A percentile compares a stretch with the other conserved stretches of the same genome.
Conservation (phyloP, 2,329 filamentous ascomycete species). For the Pyricularia pennisetigena region DNA sequence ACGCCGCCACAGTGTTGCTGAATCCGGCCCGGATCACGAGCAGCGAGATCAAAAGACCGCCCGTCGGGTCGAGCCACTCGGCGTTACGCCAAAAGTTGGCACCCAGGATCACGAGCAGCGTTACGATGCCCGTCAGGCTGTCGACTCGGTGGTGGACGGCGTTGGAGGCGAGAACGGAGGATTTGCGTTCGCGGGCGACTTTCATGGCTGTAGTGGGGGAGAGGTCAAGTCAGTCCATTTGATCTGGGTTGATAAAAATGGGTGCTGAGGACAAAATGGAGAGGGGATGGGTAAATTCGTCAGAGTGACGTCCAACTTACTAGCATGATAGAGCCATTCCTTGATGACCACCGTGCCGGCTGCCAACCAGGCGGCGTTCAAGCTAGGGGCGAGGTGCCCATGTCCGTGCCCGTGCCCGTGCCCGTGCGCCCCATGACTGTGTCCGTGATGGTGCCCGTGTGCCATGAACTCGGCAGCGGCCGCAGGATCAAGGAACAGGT, state of each 20-base stretch:
- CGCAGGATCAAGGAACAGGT: slow-evolving; percentile 58
- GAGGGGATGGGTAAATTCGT: too few species aligned
- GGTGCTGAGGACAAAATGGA: too few species aligned
- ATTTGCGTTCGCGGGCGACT: slow-evolving; percentile 86
- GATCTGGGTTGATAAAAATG: too few species aligned
- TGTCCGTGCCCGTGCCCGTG: slow-evolving; percentile 59
- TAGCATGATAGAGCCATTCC: slow-evolving; percentile 94
- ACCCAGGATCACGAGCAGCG: slow-evolving; percentile 77
- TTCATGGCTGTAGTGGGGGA: slow-evolving; percentile 52
- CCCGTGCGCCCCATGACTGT: slow-evolving; percentile 48
- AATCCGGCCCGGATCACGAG: slow-evolving; percentile 89
- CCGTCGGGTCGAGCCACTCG: slow-evolving; percentile 88
- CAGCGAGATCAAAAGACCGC: slow-evolving; percentile 81
- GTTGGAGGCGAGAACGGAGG: slow-evolving; percentile 90
- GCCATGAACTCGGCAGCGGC: slow-evolving; percentile 41
- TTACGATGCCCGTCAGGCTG: slow-evolving; percentile 89
- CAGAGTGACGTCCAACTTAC: slow-evolving; percentile 43
- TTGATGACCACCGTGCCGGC: slow-evolving; percentile 84
- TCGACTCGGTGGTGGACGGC: slow-evolving; percentile 95
- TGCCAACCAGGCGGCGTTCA: slow-evolving; percentile 93
- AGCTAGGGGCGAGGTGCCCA: slow-evolving; percentile 64
- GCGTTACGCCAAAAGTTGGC: slow-evolving; percentile 80
- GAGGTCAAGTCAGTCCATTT: neutral
- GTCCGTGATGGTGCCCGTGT: slow-evolving; percentile 40
- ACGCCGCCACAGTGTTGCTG: slow-evolving; percentile 71